Evolutionary conservation across 352 stramenopile genomes (phyloP).

Genomic region (Phytophthora nicotianae): DNA sequence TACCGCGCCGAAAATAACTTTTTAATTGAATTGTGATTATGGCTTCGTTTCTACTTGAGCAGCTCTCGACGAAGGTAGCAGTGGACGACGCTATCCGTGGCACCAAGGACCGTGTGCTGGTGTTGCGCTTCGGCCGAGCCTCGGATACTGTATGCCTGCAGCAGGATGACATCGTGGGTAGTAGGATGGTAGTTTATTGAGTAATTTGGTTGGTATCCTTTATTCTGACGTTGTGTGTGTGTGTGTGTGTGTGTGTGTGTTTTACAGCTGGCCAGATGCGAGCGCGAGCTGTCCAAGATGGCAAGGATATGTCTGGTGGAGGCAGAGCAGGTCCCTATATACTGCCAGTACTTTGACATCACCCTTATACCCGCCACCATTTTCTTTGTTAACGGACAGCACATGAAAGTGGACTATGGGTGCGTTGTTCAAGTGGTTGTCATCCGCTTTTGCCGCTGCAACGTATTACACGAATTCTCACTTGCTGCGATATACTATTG

Average conservation of each 20-base stretch:
- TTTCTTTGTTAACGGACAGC: conserved; percentile 89
- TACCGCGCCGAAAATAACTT: not conserved
- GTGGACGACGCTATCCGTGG: conserved; percentile 80
- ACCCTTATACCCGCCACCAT: conserved; percentile 85
- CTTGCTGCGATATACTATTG: conserved; percentile 1
- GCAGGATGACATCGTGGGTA: conserved; percentile 82
- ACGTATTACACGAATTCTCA: not conserved
- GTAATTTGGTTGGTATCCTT: not conserved
- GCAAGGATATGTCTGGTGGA: conserved; percentile 77
- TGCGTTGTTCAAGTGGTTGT: conserved; percentile 31
- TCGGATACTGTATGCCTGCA: conserved; percentile 77
- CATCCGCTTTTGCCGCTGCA: not conserved
- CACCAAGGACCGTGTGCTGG: conserved; percentile 84
- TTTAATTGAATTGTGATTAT: no score
- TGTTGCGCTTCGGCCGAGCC: conserved; percentile 79
- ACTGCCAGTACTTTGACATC: conserved; percentile 91
- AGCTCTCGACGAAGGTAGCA: conserved; percentile 59
- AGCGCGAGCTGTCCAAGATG: conserved; percentile 83
- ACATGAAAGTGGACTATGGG: conserved; percentile 92
- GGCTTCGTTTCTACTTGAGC: conserved; percentile 78
- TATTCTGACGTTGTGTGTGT: conserved; percentile 10
- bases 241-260: no score
- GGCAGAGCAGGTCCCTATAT: conserved; percentile 72
- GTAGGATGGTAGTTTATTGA: not conserved
- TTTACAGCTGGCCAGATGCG: conserved; percentile 70